Evolutionary conservation across 148 eudicot genomes (phyloP), one percentile per base, ranked within the genome.

Genomic region (Cornus controversa): DNA sequence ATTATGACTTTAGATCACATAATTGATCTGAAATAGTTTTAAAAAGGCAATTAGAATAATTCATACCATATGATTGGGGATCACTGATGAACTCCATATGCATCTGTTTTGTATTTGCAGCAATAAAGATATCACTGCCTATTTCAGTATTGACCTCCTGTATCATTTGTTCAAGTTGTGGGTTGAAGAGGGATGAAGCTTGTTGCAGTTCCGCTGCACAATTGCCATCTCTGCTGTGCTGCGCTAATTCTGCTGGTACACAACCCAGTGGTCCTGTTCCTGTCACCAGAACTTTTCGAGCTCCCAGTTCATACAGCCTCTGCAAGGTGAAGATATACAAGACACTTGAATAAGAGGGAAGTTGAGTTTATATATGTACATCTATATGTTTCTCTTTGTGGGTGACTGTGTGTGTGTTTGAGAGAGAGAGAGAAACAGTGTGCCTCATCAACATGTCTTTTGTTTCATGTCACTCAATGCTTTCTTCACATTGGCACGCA

Each of bases 181-280:
- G 89, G 74, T 89, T 86, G 84, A 82, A 88, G 73, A 88, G 34
- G 10, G 65, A 23, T 3, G 86, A 79, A 10, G 91, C 91, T 16
- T 66, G 47, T 62, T 82, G 81, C 24, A 81, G 80, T 6, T 84
- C 89, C 16, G 42, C 71, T 25, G 84, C 80, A 50, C 91, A 89
- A 34, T 82, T 75, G 0, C 91, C 91, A 73, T 86, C 80, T 34
- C 83, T 76, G 31, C 86, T 84, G 70, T 88, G 72, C 29, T 73
- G 81, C 7, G 91, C 91, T 72, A 84, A 74, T 69, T 86, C 86
- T 6, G 89, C 79, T 10, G 91, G 91, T 10, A 80, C 88, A 31
- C 91, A 89, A 2, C 91, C 89, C 66, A 89, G 47, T 26, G 91
- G 91, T 9, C 91, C 91, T 0, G 91, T 89, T 18, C 89, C 89